Base-by-base conservation (phyloP, 2,329 filamentous ascomycete species). In the Raffaelea ambrosiae region DNA sequence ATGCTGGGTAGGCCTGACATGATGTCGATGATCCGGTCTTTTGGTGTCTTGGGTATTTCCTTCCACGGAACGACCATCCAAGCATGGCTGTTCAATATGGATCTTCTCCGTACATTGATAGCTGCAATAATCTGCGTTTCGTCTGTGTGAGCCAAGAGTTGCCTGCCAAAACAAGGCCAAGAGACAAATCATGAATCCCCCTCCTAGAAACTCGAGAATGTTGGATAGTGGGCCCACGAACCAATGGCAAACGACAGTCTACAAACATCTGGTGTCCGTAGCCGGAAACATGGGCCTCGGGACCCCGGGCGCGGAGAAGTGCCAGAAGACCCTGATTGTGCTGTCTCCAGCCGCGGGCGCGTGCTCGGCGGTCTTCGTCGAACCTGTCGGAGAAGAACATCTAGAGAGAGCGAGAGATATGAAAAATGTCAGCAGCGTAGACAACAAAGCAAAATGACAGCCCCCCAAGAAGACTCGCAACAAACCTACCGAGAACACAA, bases 11-110 rank as follows among this genome's bases (percentile, higher is more conserved):
- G 36, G 16, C 54, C 52, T 2, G 50, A 43, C 13, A 57, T 44
- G 35, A 57, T 49, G 43, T 58, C 56, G 21, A 56, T 23, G 3
- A 58, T 43, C 4, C 16, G 14, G 35, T 58, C 55, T 11, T 53
- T 56, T 20, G 52, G 46, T 35, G 50, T 49, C 46, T 54, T 56
- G 21, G 54, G 43, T 11, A 48, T 46, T 14, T 51, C 21, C 0
- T 38, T 19, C 56, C 56, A 58, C 3, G 55, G 55, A 1, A 58
- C 31, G 9, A 51, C 53, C 51, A 54, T 55, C 56, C 56, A 57
- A 14, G 47, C 43, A 3, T 40, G 36, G 5, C 20, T 46, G 46
- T 51, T 54, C 13, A 58, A 48, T 13, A 41, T 3, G 4, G 49
- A 53, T 19, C 35, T 46, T 45, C 48, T 56, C 20, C 54, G 51